Percentiles rank a stretch among this genome's conserved stretches.
Conservation (phyloP, 257 asterid genomes). For the Cinchona pubescens region DNA sequence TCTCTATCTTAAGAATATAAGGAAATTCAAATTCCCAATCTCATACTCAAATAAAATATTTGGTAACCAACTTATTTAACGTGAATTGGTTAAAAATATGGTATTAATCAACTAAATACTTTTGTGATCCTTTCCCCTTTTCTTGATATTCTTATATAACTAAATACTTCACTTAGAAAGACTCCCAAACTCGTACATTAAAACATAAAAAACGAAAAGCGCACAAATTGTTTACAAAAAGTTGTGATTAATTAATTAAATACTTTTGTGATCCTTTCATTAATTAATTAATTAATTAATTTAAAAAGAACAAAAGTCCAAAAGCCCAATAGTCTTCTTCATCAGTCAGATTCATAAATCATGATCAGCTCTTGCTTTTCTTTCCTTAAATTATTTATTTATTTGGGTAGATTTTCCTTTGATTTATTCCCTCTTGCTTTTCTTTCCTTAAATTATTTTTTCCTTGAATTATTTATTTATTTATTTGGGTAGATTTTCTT, state of each 20-base stretch:
- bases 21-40: too few species aligned
- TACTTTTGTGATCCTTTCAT: background rate
- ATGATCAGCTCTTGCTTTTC: background rate
- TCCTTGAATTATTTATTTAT: too few species aligned
- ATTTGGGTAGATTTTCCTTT: too few species aligned
- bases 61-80: too few species aligned
- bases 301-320: slow-evolving; percentile 20
- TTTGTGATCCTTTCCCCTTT: background rate
- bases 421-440: background rate
- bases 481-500: background rate
- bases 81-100: too few species aligned
- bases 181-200: background rate
- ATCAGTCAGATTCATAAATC: slow-evolving; percentile 21
- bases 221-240: background rate
- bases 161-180: background rate
- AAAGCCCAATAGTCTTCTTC: slow-evolving; percentile 12
- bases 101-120: background rate
- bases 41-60: too few species aligned
- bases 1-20: too few species aligned
- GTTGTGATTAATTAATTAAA: background rate
- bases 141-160: too few species aligned
- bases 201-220: background rate
- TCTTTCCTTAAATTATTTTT: background rate
- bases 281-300: background rate
- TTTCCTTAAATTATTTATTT: background rate